Percentiles rank a stretch among this genome's conserved stretches.
Conservation (phyloP, 768 basidiomycete species). For the Tylopilus intermedius region DNA sequence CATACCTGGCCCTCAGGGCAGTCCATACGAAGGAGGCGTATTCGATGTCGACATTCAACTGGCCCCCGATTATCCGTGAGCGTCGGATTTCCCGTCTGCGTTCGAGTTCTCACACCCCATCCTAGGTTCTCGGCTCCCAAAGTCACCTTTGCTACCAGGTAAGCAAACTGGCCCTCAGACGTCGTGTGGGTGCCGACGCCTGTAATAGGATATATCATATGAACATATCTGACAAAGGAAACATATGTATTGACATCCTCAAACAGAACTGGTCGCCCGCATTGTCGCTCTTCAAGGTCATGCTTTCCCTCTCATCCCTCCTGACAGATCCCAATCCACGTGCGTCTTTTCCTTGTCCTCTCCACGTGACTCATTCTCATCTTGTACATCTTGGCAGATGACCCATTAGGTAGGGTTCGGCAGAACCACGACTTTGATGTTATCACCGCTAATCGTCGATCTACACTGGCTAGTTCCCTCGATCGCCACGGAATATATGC, state of each 20-base stretch:
- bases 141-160: slow-evolving; percentile 73
- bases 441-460: neutral
- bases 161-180: slow-evolving; percentile 12
- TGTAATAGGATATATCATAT: slow-evolving; percentile 74
- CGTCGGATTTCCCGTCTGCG: neutral
- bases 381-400: slow-evolving; percentile 39
- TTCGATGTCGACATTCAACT: slow-evolving; percentile 66
- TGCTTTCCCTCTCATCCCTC: slow-evolving; percentile 88
- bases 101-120: neutral
- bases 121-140: slow-evolving; percentile 73
- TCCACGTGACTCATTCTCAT: slow-evolving; percentile 1
- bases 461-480: slow-evolving; percentile 46
- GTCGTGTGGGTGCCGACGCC: neutral
- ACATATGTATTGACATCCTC: slow-evolving; percentile 85
- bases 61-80: slow-evolving; percentile 72
- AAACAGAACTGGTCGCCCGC: slow-evolving; percentile 95
- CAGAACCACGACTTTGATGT: neutral
- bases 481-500: slow-evolving; percentile 65
- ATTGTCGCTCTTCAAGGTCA: slow-evolving; percentile 88
- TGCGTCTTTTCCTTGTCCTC: slow-evolving; percentile 35
- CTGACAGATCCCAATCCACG: slow-evolving; percentile 93
- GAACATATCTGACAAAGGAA: slow-evolving; percentile 78
- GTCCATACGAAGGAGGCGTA: slow-evolving; percentile 74
- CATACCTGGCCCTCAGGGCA: slow-evolving; percentile 79
- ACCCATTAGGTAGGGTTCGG: slow-evolving; percentile 55